Evolutionary conservation across 805 yeast species (phyloP), one percentile per base, ranked within the genome.

Genomic region (Maudiozyma turicensis): DNA sequence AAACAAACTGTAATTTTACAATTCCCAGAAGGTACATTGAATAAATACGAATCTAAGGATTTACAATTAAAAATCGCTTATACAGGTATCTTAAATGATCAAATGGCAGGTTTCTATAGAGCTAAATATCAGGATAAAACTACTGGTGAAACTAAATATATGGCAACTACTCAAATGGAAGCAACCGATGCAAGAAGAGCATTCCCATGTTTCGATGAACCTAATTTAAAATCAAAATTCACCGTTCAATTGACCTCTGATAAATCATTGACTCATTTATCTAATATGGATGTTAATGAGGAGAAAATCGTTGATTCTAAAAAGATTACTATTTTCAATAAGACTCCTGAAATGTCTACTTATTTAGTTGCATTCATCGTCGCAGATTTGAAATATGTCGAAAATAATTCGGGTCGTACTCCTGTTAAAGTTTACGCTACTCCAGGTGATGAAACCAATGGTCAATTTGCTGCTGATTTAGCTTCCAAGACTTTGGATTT

Each of bases 181-280:
- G 81, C 89, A 35, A 81, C 87, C 34, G 89, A 82, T 67, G 82
- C 86, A 60, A 79, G 89, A 57, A 74, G 84, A 50, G 87, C 89
- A 6, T 84, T 84, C 75, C 89, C 89, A 15, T 81, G 81, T 59
- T 80, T 80, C 56, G 89, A 83, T 64, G 86, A 83, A 66, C 88
- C 89, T 8, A 73, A 79, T 44, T 71, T 79, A 48, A 83, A 84
- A 67, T 86, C 88, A 44, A 74, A 78, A 47, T 83, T 80, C 55
- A 78, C 75, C 51, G 74, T 84, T 48, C 65, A 77, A 30, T 72
- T 83, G 51, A 69, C 78, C 46, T 76, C 84, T 38, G 75, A 75
- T 53, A 60, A 65, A 53, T 59, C 71, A 43, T 68, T 74, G 57
- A 81, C 83, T 45, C 81, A 80, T 54, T 72, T 83, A 59, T 80